Evolutionary conservation across 768 basidiomycete genomes (phyloP).

Genomic region (Auricularia heimuer): DNA sequence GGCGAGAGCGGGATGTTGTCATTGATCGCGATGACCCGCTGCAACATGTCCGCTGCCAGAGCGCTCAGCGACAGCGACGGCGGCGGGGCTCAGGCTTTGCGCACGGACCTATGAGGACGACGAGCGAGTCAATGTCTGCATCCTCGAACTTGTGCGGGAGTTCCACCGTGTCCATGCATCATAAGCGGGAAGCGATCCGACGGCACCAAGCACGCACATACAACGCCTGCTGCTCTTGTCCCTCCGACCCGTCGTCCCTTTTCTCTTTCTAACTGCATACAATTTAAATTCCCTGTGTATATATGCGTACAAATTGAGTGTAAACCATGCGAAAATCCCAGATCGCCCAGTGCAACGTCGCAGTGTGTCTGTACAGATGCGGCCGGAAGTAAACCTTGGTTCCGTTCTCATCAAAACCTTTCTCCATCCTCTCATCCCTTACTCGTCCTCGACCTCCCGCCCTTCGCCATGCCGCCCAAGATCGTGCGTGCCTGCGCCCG

Average conservation of each 20-base stretch:
- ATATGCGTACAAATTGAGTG: too few species aligned
- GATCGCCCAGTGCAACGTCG: too few species aligned
- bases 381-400: too few species aligned
- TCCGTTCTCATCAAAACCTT: neutral
- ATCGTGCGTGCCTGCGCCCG: slow-evolving; percentile 36
- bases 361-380: too few species aligned
- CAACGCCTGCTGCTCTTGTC: neutral
- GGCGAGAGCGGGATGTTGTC: slow-evolving; percentile 87
- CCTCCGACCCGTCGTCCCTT: too few species aligned
- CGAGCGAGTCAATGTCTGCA: slow-evolving; percentile 71
- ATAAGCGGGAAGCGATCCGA: neutral
- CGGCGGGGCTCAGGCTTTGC: slow-evolving; percentile 8
- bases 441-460: slow-evolving; percentile 9
- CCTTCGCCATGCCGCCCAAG: slow-evolving; percentile 63
- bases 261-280: too few species aligned
- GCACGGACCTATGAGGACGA: slow-evolving; percentile 73
- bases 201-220: neutral
- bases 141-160: slow-evolving; percentile 80
- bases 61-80: slow-evolving; percentile 6
- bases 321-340: too few species aligned
- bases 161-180: slow-evolving; percentile 23
- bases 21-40: slow-evolving; percentile 90
- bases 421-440: neutral
- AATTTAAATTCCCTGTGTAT: too few species aligned
- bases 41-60: slow-evolving; percentile 81